Base-by-base conservation (phyloP, 2,329 filamentous ascomycete genomes). In the Ascochyta rabiei region DNA sequence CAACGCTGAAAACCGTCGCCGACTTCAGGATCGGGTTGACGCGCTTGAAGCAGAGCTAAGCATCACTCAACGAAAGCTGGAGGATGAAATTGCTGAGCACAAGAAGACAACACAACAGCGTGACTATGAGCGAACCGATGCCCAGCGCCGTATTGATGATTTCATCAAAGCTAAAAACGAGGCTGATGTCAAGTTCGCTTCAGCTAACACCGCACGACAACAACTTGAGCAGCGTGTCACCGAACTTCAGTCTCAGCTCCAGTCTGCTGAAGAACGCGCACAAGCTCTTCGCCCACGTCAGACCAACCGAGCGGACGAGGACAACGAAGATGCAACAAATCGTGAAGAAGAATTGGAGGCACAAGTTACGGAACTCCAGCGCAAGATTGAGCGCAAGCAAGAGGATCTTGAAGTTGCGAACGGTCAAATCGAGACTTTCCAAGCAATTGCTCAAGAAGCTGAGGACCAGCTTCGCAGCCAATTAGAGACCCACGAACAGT, bases 101-200 rank as follows among this genome's bases (percentile, higher is more conserved):
- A 96, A 93, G 80, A 93, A 96, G 73, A 79, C 89, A 30, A 83
- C 89, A 56, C 80, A 95, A 45, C 87, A 93, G 53, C 92, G 96
- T 67, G 93, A 98, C 69, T 97, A 90, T 60, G 95, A 99, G 57
- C 85, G 89, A 37, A 89, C 91, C 62, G 91, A 98, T 72, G 87
- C 85, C 45, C 91, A 96, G 73, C 95, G 92, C 75, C 87, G 93
- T 46, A 95, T 98, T 57, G 93, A 99, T 63, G 93, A 98, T 68
- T 84, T 99, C 40, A 89, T 93, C 59, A 82, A 87, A 28, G 93
- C 86, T 66, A 80, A 97, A 35, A 84, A 90, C 63, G 86, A 91
- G 57, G 86, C 88, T 45, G 90, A 93, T 39, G 93, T 98, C 74
- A 92, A 97, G 65, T 84, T 96, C 46, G 86, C 95, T 40, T 87